Conservation (phyloP, 192 early-diverging fungal genomes). For the Podila minutissima region DNA sequence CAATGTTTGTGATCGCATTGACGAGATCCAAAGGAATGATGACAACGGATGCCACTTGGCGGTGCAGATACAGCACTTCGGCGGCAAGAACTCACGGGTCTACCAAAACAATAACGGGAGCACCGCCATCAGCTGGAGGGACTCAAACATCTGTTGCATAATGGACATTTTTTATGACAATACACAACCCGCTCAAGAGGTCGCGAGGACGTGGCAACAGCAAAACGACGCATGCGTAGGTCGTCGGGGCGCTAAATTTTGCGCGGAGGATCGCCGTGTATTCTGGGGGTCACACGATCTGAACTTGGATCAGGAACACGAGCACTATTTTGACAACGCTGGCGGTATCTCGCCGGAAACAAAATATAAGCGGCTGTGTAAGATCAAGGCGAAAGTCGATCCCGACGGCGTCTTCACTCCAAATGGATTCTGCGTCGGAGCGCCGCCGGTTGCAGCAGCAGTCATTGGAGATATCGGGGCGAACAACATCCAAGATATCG, state of each 20-base stretch:
- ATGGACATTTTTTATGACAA: constrained; percentile 6
- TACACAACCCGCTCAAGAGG: not conserved
- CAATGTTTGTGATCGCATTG: not conserved
- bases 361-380: constrained; percentile 25
- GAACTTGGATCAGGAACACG: constrained; percentile 6
- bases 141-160: constrained; percentile 1
- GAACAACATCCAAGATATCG: no score
- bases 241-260: not conserved
- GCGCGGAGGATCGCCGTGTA: constrained; percentile 16
- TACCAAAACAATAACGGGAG: constrained; percentile 4
- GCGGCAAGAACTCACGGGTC: constrained; percentile 14
- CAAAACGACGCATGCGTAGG: constrained; percentile 8
- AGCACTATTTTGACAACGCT: constrained; percentile 16
- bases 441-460: no score
- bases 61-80: constrained; percentile 17
- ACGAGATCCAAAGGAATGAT: not conserved
- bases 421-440: constrained; percentile 28
- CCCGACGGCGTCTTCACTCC: constrained; percentile 22
- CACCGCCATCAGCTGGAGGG: constrained; percentile 22
- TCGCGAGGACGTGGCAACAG: not conserved
- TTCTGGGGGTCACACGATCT: constrained; percentile 26
- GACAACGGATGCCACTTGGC: not conserved
- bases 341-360: not conserved
- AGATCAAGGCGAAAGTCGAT: constrained; percentile 9
- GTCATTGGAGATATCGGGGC: no score